A percentile compares a stretch with the other conserved stretches of the same genome.
Evolutionary conservation across 2,329 filamentous ascomycete genomes (phyloP).

Genomic region (Ramichloridium luteum): DNA sequence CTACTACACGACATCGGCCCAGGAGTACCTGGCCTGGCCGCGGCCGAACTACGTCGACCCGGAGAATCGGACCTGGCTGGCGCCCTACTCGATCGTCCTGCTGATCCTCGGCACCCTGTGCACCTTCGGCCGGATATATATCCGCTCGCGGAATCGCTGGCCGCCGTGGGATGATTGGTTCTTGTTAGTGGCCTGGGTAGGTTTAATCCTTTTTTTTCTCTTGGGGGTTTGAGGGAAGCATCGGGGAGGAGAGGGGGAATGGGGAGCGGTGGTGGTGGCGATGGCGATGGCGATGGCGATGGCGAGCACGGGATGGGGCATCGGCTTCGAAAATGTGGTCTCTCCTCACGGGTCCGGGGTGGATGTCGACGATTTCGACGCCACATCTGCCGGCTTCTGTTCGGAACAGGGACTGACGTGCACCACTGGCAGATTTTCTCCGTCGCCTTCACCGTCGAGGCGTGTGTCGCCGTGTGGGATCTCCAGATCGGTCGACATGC

Average conservation of each 20-base stretch:
- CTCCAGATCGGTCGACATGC: constrained; percentile 14
- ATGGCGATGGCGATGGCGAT: too few relatives aligned
- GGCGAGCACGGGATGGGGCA: too few relatives aligned
- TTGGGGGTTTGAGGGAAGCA: too few relatives aligned
- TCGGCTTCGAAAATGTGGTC: too few relatives aligned
- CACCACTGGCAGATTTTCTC: constrained; percentile 13
- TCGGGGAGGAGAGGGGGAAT: too few relatives aligned
- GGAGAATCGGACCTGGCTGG: constrained; percentile 13
- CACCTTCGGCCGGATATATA: constrained; percentile 14
- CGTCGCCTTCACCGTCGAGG: constrained; percentile 11
- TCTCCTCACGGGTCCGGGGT: too few relatives aligned
- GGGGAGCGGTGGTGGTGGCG: too few relatives aligned
- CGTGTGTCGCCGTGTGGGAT: constrained; percentile 8
- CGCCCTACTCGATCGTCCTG: constrained; percentile 13
- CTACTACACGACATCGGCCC: constrained; percentile 6
- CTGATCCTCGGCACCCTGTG: constrained; percentile 14
- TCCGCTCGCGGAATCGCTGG: constrained; percentile 15
- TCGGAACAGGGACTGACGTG: too few relatives aligned
- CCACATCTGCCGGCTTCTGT: too few relatives aligned
- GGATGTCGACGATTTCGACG: too few relatives aligned
- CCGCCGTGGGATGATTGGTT: constrained; percentile 20
- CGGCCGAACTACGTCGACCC: constrained; percentile 9
- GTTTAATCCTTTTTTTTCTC: too few relatives aligned
- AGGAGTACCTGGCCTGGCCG: constrained; percentile 8
- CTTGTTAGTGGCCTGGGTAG: constrained; percentile 1